Evolutionary conservation across 345 rosid species (phyloP), one percentile per base, ranked within the genome.

Genomic region (Garcia nutans): DNA sequence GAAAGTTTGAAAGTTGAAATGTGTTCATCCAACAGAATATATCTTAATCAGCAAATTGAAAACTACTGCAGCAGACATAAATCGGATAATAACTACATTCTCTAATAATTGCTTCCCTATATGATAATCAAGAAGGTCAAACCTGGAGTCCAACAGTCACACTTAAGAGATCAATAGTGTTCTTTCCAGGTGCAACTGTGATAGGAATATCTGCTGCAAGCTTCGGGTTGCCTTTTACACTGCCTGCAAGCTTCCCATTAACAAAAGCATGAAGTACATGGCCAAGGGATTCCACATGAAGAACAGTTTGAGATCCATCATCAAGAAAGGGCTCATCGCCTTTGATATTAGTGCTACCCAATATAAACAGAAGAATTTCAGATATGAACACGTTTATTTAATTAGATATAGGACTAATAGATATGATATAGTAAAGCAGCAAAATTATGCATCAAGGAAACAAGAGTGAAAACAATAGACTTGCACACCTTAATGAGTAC

Each of bases 81-180:
- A 56, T 42, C 26, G 47, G 65, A 77, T 47, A 37, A 31, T 37
- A 68, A 50, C 63, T 59, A 57, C 50, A 10, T 7, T n/a, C 67
- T 72, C 63, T n/a, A 41, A 31, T 20, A 22, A 65, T 65, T 74
- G 65, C 56, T 57, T 33, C 37, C 10, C 76, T 23, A 62, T 77
- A 33, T 58, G 33, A 44, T 47, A 71, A 71, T 55, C 11, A 44
- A 61, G 79, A 57, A 56, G 77, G 71, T 70, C 80, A 1, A 74
- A 94, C 97, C 94, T 88, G 91, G 79, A 93, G 99, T 78, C 99
- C 99, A n/a, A 93, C 98, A 2, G 99, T 93, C 82, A 93, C 82
- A 86, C 99, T 87, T 73, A 95, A 86, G 73, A 95, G 91, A 82
- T 93, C 97, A 3, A 93, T 80, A 70, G 84, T 86, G 87, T 95